phyloP scores from a whole-genome alignment of 2,329 filamentous ascomycete species.

The Sporothrix humicola region DNA sequence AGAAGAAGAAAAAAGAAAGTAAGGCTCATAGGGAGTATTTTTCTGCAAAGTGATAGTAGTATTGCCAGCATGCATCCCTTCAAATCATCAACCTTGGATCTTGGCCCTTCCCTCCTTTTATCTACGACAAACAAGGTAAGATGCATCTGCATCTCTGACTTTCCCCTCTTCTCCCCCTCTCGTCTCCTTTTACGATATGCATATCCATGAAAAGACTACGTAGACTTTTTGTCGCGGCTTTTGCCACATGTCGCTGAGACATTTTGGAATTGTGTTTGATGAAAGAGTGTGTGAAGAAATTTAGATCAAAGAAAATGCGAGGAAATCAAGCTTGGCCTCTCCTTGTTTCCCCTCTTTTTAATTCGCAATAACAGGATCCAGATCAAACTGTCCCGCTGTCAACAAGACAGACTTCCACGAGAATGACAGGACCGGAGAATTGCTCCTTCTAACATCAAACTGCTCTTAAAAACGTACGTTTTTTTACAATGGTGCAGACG shows the following conservation, averaged over 20 bases:
- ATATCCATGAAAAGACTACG: background rate
- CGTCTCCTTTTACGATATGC: background rate
- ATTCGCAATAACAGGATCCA: too few relatives aligned
- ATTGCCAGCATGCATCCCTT: background rate
- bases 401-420: background rate
- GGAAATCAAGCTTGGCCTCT: background rate
- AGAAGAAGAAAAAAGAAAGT: too few relatives aligned
- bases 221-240: background rate
- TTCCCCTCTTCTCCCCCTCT: background rate
- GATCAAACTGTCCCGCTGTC: background rate
- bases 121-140: background rate
- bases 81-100: background rate
- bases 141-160: background rate
- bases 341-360: background rate
- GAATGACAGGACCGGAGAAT: background rate
- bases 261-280: constrained; percentile 2
- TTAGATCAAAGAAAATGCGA: background rate
- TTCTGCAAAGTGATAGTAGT: background rate
- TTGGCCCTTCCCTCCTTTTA: background rate
- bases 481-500: constrained; percentile 6
- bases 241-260: constrained; percentile 15
- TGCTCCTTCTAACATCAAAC: background rate
- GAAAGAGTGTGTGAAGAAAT: background rate
- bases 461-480: constrained; percentile 24
- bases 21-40: background rate